Conservation (phyloP, 495 filamentous ascomycete genomes). For the Penicillium nucicola region DNA sequence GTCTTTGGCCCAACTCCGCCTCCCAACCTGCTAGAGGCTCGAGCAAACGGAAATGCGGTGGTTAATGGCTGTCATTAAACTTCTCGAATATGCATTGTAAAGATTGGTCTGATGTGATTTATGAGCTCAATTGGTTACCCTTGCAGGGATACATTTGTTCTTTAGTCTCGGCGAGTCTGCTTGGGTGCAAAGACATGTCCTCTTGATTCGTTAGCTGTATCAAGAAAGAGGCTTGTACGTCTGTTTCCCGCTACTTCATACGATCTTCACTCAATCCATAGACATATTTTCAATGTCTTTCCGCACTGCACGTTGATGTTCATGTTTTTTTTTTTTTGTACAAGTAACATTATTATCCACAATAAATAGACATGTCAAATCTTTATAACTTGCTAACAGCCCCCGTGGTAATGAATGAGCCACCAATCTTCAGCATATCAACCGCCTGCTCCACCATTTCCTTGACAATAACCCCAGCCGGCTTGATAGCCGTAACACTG, state of each 20-base stretch:
- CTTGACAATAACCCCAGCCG: conserved; percentile 75
- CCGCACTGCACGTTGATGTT: conserved; percentile 12
- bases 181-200: neutral
- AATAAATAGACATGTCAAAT: conserved; percentile 4
- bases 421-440: conserved; percentile 53
- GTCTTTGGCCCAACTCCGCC: conserved; percentile 56
- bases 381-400: conserved; percentile 33
- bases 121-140: neutral
- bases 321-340: conserved; percentile 34
- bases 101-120: conserved; percentile 3
- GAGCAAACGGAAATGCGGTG: conserved; percentile 42
- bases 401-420: conserved; percentile 30
- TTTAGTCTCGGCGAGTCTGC: neutral
- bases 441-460: conserved; percentile 85
- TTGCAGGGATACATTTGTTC: neutral
- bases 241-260: neutral
- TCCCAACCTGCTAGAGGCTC: conserved; percentile 45
- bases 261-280: neutral
- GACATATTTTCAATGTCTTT: conserved; percentile 5
- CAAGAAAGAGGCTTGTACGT: neutral
- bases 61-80: conserved; percentile 46
- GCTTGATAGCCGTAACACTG: conserved; percentile 67
- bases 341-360: conserved; percentile 35
- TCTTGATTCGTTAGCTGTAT: neutral
- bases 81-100: conserved; percentile 4